phyloP scores from a whole-genome alignment of 805 yeast species.

The Wickerhamiella parazyma region DNA sequence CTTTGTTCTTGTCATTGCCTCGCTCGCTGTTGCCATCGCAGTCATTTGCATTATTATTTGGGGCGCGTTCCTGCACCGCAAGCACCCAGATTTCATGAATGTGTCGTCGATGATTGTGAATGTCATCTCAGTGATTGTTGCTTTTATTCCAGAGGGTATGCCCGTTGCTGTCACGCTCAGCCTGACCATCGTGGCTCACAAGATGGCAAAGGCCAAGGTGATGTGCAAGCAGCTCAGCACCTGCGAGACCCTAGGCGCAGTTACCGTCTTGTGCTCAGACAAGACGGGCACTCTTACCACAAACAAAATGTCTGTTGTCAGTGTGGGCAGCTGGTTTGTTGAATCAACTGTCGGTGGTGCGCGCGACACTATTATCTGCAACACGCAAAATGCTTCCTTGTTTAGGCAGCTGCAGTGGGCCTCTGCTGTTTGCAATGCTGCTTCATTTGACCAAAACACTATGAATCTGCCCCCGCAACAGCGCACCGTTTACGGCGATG shows the following conservation, averaged over 20 bases:
- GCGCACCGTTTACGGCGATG: constrained; percentile 30
- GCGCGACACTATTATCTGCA: not conserved
- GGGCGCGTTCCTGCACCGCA: constrained; percentile 52
- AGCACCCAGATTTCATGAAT: constrained; percentile 94
- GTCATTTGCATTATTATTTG: constrained; percentile 75
- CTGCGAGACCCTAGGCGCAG: constrained; percentile 43
- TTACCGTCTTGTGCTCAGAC: constrained; percentile 39
- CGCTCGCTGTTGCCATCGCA: constrained; percentile 65
- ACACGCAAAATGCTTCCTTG: not conserved
- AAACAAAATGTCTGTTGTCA: constrained; percentile 27
- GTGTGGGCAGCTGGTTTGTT: not conserved
- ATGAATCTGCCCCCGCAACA: constrained; percentile 10
- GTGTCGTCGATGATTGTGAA: constrained; percentile 49
- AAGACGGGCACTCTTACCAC: constrained; percentile 35
- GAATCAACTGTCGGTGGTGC: not conserved
- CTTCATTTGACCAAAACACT: constrained; percentile 13
- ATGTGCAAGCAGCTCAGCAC: constrained; percentile 35
- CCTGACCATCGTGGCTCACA: constrained; percentile 52
- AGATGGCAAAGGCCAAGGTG: constrained; percentile 34
- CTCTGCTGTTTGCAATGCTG: constrained; percentile 17
- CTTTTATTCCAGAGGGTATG: constrained; percentile 94
- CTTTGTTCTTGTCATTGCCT: constrained; percentile 23
- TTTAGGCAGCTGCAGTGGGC: constrained; percentile 11
- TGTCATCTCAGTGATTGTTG: constrained; percentile 82
- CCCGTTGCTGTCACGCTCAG: constrained; percentile 95